Evolutionary conservation across 768 basidiomycete species (phyloP).

Genomic region (Mycena latifolia): DNA sequence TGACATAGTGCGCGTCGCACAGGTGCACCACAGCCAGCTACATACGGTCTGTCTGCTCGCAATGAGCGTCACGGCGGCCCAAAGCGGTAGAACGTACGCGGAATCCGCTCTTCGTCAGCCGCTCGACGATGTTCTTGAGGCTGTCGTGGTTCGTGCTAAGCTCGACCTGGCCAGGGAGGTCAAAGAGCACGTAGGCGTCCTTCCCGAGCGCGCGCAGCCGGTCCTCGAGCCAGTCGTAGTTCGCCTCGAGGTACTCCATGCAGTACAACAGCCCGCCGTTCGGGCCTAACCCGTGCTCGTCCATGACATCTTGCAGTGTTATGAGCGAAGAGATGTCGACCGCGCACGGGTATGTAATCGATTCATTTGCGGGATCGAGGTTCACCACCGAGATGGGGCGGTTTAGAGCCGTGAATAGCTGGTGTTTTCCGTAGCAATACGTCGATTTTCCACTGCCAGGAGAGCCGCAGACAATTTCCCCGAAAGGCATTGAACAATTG

Average conservation of each 20-base stretch:
- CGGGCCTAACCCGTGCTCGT: constrained; percentile 86
- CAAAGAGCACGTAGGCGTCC: constrained; percentile 92
- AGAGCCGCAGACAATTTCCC: constrained; percentile 88
- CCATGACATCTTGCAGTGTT: constrained; percentile 90
- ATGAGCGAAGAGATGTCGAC: constrained; percentile 89
- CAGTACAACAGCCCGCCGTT: constrained; percentile 98
- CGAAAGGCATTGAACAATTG: constrained; percentile 93
- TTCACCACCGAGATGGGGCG: constrained; percentile 94
- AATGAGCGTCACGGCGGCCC: constrained; percentile 22
- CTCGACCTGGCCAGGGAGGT: constrained; percentile 98
- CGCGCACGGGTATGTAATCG: constrained; percentile 91
- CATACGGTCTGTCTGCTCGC: constrained; percentile 21
- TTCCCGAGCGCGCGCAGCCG: constrained; percentile 72
- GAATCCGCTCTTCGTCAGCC: constrained; percentile 80
- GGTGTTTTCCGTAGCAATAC: constrained; percentile 89
- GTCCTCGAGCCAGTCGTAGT: constrained; percentile 89
- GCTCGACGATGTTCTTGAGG: constrained; percentile 82
- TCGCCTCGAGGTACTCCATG: constrained; percentile 96
- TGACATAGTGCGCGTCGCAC: constrained; percentile 97
- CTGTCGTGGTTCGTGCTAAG: constrained; percentile 96
- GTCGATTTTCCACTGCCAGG: constrained; percentile 92
- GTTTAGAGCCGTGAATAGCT: constrained; percentile 87
- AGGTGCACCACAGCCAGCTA: constrained; percentile 95
- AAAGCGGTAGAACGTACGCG: constrained; percentile 70
- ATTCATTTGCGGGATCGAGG: constrained; percentile 94